Conservation (phyloP, 1,284 basidiomycete species). For the Earliella scabrosa region DNA sequence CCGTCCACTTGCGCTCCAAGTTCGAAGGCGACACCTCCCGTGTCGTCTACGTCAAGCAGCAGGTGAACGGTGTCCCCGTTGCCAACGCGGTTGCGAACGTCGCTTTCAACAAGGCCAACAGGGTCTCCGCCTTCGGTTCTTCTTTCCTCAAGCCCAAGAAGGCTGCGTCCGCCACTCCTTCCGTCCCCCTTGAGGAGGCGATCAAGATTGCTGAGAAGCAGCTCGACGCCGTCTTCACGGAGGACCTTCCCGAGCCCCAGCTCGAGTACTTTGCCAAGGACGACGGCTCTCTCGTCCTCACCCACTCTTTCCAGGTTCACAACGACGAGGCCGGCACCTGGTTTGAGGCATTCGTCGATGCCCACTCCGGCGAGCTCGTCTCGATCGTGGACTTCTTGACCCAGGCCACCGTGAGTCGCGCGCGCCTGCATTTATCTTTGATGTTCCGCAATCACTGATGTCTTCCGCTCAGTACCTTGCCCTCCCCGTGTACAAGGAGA, state of each 20-base stretch:
- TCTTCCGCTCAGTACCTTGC: conserved; percentile 44
- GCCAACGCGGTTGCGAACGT: conserved; percentile 53
- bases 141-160: conserved; percentile 52
- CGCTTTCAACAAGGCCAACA: conserved; percentile 42
- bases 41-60: conserved; percentile 45
- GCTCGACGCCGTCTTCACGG: conserved; percentile 43
- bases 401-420: conserved; percentile 44
- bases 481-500: conserved; percentile 45
- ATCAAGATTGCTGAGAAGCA: conserved; percentile 44
- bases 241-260: conserved; percentile 39
- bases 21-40: conserved; percentile 36
- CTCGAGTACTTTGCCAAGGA: conserved; percentile 50
- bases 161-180: conserved; percentile 42
- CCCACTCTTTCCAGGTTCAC: conserved; percentile 60
- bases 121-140: conserved; percentile 51
- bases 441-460: background rate
- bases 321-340: conserved; percentile 56
- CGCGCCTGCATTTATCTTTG: background rate
- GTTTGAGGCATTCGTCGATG: conserved; percentile 70
- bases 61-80: conserved; percentile 45
- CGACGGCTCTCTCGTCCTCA: conserved; percentile 53
- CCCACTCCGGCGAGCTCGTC: conserved; percentile 56
- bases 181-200: conserved; percentile 41
- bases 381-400: conserved; percentile 58
- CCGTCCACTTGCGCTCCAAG: conserved; percentile 31